These are phyloP conservation scores for Trichophyton equinum DNA, from an alignment of 2,329 filamentous ascomycete species.

Conservation along the genomic window DNA sequence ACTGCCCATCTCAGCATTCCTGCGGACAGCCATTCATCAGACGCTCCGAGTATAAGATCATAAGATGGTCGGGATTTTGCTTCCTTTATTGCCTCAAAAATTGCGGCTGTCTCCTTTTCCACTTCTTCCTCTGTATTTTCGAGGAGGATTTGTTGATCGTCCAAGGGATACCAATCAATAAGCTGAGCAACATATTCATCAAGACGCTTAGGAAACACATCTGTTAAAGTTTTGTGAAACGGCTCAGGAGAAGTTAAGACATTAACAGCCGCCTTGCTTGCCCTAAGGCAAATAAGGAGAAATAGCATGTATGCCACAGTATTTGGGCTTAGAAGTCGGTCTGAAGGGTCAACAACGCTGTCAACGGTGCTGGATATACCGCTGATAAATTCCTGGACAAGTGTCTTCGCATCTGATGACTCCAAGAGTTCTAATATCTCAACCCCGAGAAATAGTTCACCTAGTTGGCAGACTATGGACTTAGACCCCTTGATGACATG, in stretches of 20 bases:
- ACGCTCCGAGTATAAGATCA: conserved; percentile 13
- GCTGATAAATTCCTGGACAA: conserved; percentile 18
- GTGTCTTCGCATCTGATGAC: conserved; percentile 18
- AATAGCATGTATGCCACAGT: conserved; percentile 23
- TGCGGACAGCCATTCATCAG: conserved; percentile 24
- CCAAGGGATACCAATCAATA: neutral
- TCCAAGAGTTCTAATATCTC: conserved; percentile 22
- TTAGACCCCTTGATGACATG: conserved; percentile 22
- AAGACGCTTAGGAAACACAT: neutral
- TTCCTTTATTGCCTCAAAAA: conserved; percentile 15
- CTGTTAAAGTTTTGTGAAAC: neutral
- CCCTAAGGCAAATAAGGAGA: conserved; percentile 23
- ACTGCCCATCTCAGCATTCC: conserved; percentile 34
- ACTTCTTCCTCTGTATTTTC: neutral
- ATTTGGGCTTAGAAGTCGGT: conserved; percentile 10
- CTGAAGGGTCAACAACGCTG: conserved; percentile 13
- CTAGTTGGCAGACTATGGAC: conserved; percentile 23
- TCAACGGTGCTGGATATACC: conserved; percentile 15
- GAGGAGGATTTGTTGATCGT: neutral
- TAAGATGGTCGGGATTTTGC: conserved; percentile 11
- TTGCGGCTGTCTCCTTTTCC: neutral
- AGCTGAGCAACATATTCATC: neutral
- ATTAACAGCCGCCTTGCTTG: neutral
- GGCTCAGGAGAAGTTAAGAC: no score
- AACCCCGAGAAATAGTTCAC: conserved; percentile 25